phyloP scores from a whole-genome alignment of 2,329 filamentous ascomycete genomes.

The Fusarium sp. region DNA sequence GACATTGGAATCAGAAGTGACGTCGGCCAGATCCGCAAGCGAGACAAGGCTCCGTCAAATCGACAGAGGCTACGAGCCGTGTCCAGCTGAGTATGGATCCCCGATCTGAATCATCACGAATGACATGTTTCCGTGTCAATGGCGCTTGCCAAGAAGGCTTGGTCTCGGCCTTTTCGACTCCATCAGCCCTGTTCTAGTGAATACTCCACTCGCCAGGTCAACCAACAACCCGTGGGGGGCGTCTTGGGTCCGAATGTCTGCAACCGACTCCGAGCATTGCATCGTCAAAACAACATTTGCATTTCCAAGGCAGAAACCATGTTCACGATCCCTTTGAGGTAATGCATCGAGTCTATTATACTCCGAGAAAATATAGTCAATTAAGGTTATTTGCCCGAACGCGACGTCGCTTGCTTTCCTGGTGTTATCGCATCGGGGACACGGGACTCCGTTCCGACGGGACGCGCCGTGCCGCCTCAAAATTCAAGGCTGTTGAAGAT shows the following conservation, averaged over 20 bases:
- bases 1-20: not conserved
- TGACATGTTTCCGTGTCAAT: not conserved
- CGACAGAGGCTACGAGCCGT: not conserved
- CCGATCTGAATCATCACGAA: not conserved
- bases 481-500: not conserved
- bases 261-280: not conserved
- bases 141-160: not conserved
- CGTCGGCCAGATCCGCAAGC: not conserved
- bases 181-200: not conserved
- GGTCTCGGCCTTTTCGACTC: not conserved
- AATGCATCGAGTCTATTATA: not conserved
- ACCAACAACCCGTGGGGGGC: not conserved
- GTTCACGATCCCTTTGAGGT: not conserved
- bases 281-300: not conserved
- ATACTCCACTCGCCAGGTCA: not conserved
- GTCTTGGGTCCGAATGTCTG: not conserved
- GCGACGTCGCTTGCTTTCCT: not conserved
- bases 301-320: not conserved
- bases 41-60: not conserved
- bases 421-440: not conserved
- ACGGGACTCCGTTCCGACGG: not conserved
- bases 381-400: not conserved
- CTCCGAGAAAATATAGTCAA: not conserved
- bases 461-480: not conserved
- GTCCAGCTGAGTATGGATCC: not conserved